Conservation (phyloP, 306 rosid species). For the Sechiopsis laciniata region DNA sequence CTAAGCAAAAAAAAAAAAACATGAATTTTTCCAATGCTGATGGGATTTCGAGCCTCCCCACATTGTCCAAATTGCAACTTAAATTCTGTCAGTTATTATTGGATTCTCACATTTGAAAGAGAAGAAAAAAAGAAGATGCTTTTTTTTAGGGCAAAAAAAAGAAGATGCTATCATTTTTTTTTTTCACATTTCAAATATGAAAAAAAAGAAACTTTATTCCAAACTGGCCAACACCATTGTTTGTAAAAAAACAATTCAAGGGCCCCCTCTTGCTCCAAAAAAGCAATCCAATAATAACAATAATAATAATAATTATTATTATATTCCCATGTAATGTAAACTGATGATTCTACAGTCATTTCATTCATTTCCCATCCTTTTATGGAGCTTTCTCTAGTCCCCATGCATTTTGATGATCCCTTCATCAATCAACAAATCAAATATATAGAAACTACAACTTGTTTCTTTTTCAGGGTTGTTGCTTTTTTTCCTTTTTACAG, state of each 20-base stretch:
- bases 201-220: conserved; percentile 20
- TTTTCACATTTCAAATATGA: neutral
- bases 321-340: too few relatives aligned
- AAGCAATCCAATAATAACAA: conserved; percentile 41
- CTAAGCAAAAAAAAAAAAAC: conserved; percentile 3
- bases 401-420: conserved; percentile 57
- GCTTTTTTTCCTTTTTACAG: conserved; percentile 28
- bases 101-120: conserved; percentile 48
- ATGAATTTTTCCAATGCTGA: conserved; percentile 23
- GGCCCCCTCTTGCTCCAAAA: conserved; percentile 51
- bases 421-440: conserved; percentile 31
- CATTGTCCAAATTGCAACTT: conserved; percentile 38
- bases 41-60: conserved; percentile 33
- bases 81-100: conserved; percentile 36
- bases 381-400: conserved; percentile 58
- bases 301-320: too few relatives aligned
- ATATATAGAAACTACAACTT: conserved; percentile 31
- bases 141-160: neutral
- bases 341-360: conserved; percentile 17
- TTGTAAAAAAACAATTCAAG: conserved; percentile 35
- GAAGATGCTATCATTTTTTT: conserved; percentile 23
- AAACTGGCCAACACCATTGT: conserved; percentile 68
- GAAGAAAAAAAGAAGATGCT: conserved; percentile 29
- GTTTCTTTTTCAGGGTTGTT: conserved; percentile 38
- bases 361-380: conserved; percentile 28